Evolutionary conservation across 768 basidiomycete genomes (phyloP).

Genomic region (Phylloporus scabripes): DNA sequence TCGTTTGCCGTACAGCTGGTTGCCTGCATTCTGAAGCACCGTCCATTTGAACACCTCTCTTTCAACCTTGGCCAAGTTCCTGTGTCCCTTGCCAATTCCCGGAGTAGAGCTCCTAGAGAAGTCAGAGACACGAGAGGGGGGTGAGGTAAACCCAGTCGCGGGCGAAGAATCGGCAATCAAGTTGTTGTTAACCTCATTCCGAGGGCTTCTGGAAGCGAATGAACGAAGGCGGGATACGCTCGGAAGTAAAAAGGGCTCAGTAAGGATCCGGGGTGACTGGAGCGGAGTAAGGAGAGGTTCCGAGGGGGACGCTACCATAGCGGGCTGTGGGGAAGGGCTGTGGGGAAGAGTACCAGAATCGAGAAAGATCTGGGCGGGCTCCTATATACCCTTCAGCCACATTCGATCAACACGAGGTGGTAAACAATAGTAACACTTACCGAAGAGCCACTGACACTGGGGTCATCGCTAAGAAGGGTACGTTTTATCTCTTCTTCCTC

Average conservation of each 20-base stretch:
- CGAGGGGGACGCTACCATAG: conserved; percentile 36
- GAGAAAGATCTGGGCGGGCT: conserved; percentile 35
- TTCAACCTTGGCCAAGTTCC: conserved; percentile 21
- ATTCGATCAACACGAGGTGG: conserved; percentile 15
- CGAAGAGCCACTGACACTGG: conserved; percentile 24
- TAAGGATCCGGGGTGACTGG: conserved; percentile 5
- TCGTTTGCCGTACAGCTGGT: conserved; percentile 48
- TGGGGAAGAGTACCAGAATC: conserved; percentile 38
- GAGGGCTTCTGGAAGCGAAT: conserved; percentile 45
- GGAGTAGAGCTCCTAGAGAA: conserved; percentile 64
- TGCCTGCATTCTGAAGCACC: conserved; percentile 51
- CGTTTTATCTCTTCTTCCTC: conserved; percentile 42
- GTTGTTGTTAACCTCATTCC: conserved; percentile 38
- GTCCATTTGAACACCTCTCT: conserved; percentile 77
- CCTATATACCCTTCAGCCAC: conserved; percentile 24
- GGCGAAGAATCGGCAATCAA: conserved; percentile 41
- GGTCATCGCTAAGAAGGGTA: conserved; percentile 39
- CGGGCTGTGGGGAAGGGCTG: conserved; percentile 30
- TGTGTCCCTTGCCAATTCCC: conserved; percentile 29
- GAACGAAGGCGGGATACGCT: conserved; percentile 80
- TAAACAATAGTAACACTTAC: conserved; percentile 27
- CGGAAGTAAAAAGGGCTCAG: conserved; percentile 63
- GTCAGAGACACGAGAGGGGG: conserved; percentile 62
- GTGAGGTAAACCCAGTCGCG: conserved; percentile 44
- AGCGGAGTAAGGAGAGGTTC: conserved; percentile 1